These are phyloP conservation scores for Arctostaphylos glauca DNA, from an alignment of 148 eudicot species.

Conservation along the genomic window DNA sequence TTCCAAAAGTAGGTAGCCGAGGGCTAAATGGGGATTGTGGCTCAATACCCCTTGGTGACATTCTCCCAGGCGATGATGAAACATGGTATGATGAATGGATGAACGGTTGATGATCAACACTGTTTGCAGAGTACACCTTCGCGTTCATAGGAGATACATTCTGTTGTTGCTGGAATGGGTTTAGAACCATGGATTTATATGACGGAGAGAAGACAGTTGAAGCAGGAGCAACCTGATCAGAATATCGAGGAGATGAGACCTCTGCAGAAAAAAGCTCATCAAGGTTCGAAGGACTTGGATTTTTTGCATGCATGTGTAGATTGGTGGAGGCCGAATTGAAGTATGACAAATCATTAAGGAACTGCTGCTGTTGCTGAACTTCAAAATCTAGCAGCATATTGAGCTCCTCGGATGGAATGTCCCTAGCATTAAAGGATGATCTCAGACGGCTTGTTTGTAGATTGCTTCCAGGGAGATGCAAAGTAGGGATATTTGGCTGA, in stretches of 20 bases:
- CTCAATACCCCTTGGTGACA: slow-evolving; percentile 46
- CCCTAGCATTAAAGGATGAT: slow-evolving; percentile 32
- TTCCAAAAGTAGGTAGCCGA: slow-evolving; percentile 34
- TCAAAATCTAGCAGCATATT: slow-evolving; percentile 33
- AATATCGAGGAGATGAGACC: slow-evolving; percentile 44
- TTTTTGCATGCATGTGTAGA: slow-evolving; percentile 30
- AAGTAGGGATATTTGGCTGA: slow-evolving; percentile 1
- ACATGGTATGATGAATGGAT: slow-evolving; percentile 40
- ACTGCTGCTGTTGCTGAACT: slow-evolving; percentile 5
- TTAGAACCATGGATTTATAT: slow-evolving; percentile 41
- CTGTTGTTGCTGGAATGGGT: slow-evolving; percentile 57
- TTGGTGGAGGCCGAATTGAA: background rate
- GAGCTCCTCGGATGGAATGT: slow-evolving; percentile 30
- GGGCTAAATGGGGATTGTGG: slow-evolving; percentile 44
- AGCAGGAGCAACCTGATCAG: slow-evolving; percentile 35
- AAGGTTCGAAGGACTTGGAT: slow-evolving; percentile 42
- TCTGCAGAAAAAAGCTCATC: slow-evolving; percentile 47
- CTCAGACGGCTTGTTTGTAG: slow-evolving; percentile 33
- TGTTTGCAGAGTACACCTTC: slow-evolving; percentile 39
- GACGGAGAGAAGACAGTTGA: slow-evolving; percentile 44
- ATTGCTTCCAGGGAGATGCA: slow-evolving; percentile 15
- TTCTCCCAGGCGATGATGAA: slow-evolving; percentile 45
- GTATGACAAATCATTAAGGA: background rate
- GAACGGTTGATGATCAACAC: slow-evolving; percentile 34
- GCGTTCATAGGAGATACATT: slow-evolving; percentile 47